Evolutionary conservation across 495 filamentous ascomycete species (phyloP).

Genomic region (Neurospora cerealis): DNA sequence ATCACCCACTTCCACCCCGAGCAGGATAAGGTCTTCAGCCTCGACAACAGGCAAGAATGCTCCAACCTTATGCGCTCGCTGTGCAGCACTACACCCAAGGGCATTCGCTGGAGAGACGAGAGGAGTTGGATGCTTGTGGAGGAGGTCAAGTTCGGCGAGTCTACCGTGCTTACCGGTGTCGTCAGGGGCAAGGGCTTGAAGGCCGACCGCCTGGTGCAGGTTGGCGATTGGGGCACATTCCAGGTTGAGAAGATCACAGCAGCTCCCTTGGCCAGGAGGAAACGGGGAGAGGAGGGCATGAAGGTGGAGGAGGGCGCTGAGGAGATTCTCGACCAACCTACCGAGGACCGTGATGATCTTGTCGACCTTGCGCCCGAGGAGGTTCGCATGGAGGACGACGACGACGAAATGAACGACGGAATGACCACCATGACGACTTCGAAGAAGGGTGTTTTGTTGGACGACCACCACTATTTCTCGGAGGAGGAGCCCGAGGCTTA

Average conservation of each 20-base stretch:
- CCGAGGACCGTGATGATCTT: conserved; percentile 70
- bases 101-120: conserved; percentile 85
- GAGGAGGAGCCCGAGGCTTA: conserved; percentile 55
- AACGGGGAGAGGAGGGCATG: conserved; percentile 59
- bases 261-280: conserved; percentile 46
- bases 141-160: conserved; percentile 57
- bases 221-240: conserved; percentile 92
- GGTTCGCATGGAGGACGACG: conserved; percentile 61
- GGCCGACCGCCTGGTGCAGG: conserved; percentile 77
- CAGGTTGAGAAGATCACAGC: conserved; percentile 82
- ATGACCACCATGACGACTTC: conserved; percentile 36
- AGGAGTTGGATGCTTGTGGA: conserved; percentile 92
- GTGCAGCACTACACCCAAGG: conserved; percentile 84
- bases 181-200: conserved; percentile 81
- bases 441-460: conserved; percentile 74
- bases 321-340: conserved; percentile 54
- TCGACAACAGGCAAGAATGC: conserved; percentile 81
- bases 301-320: conserved; percentile 47
- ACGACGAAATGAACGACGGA: conserved; percentile 45
- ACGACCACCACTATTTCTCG: conserved; percentile 97
- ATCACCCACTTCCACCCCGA: conserved; percentile 88
- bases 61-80: conserved; percentile 80
- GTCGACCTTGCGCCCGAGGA: conserved; percentile 73
- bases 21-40: conserved; percentile 75
- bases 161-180: conserved; percentile 72